Evolutionary conservation across 164 flowering plant species (phyloP).

Genomic region (Kingdonia uniflora): DNA sequence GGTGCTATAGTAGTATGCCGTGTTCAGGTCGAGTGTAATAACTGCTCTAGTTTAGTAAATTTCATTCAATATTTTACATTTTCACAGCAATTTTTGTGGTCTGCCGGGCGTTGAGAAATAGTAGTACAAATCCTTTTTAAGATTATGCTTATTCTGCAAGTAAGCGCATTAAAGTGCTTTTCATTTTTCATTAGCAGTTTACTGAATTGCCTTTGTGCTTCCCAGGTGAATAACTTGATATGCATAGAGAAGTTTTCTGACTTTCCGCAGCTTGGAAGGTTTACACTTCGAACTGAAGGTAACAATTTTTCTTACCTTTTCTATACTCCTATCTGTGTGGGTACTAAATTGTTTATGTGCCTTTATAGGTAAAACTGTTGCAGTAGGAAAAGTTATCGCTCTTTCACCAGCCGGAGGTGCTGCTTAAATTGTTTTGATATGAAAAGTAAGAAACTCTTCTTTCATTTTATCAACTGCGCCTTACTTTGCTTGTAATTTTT

Average conservation of each 20-base stretch:
- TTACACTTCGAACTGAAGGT: conserved; percentile 98
- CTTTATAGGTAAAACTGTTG: conserved; percentile 8
- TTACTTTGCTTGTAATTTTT: too few relatives aligned
- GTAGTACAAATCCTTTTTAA: too few relatives aligned
- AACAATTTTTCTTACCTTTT: too few relatives aligned
- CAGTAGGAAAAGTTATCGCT: conserved; percentile 7
- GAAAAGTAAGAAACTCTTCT: not conserved
- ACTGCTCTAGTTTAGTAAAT: not conserved
- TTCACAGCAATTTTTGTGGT: too few relatives aligned
- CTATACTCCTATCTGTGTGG: too few relatives aligned
- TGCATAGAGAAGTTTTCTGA: conserved; percentile 86
- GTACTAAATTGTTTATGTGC: not conserved
- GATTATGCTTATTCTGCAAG: not conserved
- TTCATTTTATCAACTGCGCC: not conserved
- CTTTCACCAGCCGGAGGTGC: conserved; percentile 5
- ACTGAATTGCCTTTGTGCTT: conserved; percentile 6
- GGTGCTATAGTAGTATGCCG: conserved; percentile 85
- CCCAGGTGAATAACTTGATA: conserved; percentile 69
- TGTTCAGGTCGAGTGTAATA: conserved; percentile 47
- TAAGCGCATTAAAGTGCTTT: too few relatives aligned
- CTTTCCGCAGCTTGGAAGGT: conserved; percentile 92
- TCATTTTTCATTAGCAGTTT: too few relatives aligned
- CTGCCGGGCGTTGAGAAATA: too few relatives aligned
- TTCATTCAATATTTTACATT: too few relatives aligned
- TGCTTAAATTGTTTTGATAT: conserved; percentile 5